Conservation (phyloP, 1,139 yeast genomes). For the Debaryomyces coudertii region DNA sequence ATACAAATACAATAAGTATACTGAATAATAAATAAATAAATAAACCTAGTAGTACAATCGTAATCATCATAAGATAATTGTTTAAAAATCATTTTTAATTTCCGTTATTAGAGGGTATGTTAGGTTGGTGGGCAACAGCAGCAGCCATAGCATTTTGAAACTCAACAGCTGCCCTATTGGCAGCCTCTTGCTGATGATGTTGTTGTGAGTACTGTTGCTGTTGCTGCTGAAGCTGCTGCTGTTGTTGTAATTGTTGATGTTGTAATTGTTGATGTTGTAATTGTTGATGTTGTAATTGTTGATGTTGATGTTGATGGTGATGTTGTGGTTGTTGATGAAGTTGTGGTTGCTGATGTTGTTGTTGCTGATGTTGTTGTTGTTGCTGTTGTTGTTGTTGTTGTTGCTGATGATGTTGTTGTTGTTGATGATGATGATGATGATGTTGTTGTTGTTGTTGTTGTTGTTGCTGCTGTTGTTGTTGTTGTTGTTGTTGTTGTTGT, state of each 20-base stretch:
- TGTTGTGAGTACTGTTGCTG: constrained; percentile 1
- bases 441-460: constrained; percentile 12
- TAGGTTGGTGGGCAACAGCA: constrained; percentile 19
- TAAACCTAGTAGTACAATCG: constrained; percentile 2
- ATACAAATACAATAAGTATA: constrained; percentile 2
- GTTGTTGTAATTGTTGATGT: constrained; percentile 4
- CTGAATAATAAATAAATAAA: constrained; percentile 3
- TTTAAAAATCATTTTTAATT: constrained; percentile 6
- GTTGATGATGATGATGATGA: neutral
- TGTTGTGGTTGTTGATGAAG: constrained; percentile 11
- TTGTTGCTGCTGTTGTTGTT: constrained; percentile 6
- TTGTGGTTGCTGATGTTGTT: constrained; percentile 11
- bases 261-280: constrained; percentile 5
- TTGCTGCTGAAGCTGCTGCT: constrained; percentile 10
- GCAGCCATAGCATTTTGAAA: constrained; percentile 20
- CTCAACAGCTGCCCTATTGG: constrained; percentile 15
- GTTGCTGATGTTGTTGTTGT: constrained; percentile 5
- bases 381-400: constrained; percentile 10
- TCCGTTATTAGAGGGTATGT: constrained; percentile 14
- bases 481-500: constrained; percentile 5
- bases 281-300: constrained; percentile 1
- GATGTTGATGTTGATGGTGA: constrained; percentile 13
- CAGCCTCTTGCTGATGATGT: constrained; percentile 13
- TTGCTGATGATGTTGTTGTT: constrained; percentile 11
- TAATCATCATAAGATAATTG: neutral